Percentiles rank a stretch among this genome's conserved stretches.
phyloP scores from a whole-genome alignment of 108 stramenopile genomes.

The Discostella pseudostelligera region DNA sequence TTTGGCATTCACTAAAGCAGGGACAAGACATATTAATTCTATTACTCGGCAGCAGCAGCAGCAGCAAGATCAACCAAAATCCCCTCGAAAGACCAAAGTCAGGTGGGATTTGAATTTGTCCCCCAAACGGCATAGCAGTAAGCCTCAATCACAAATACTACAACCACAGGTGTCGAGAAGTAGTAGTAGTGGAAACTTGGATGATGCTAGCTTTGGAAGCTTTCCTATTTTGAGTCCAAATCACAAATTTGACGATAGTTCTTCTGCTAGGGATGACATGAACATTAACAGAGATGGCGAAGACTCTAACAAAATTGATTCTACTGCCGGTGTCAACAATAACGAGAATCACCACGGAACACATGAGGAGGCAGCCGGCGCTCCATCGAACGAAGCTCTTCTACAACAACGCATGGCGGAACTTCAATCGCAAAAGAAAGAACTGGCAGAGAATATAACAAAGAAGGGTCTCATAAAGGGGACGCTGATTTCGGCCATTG shows the following conservation, averaged over 20 bases:
- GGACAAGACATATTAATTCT: background rate
- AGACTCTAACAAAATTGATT: background rate
- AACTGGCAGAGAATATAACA: slow-evolving; percentile 15
- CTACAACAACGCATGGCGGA: slow-evolving; percentile 31
- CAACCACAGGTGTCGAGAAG: background rate
- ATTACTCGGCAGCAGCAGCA: background rate
- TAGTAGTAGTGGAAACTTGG: background rate
- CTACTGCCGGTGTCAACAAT: background rate
- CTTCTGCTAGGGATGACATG: background rate
- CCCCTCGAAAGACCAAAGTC: slow-evolving; percentile 1
- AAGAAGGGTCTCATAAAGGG: slow-evolving; percentile 40
- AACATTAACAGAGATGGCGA: background rate
- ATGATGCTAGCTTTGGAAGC: slow-evolving; percentile 39
- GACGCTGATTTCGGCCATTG: slow-evolving; percentile 36
- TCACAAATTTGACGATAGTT: slow-evolving; percentile 32
- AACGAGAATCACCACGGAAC: background rate
- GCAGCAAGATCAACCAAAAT: background rate
- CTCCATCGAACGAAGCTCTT: slow-evolving; percentile 14
- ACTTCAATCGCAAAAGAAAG: slow-evolving; percentile 19
- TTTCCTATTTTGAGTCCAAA: slow-evolving; percentile 35
- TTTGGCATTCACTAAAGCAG: background rate
- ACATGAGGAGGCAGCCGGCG: background rate
- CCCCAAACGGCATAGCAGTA: background rate
- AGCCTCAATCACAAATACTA: background rate
- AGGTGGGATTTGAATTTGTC: slow-evolving; percentile 27